Conservation (phyloP, 352 stramenopile species). For the Phytopythium kandeliae region DNA sequence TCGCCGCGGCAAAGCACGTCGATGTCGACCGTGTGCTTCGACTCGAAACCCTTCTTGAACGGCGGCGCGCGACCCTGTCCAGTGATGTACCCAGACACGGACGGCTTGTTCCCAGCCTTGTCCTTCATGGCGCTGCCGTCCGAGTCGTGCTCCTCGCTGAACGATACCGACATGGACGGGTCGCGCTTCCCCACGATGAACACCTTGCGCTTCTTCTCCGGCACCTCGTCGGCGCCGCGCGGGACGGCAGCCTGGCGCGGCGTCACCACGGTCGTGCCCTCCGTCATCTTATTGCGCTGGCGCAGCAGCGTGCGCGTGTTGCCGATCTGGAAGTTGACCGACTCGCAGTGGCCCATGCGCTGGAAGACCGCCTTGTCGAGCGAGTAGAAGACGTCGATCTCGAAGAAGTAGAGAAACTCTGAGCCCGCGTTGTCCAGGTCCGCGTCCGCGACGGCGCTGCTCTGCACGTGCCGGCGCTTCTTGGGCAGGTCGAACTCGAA, state of each 20-base stretch:
- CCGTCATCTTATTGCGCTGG: conserved; percentile 75
- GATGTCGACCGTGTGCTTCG: conserved; percentile 24
- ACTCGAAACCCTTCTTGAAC: conserved; percentile 20
- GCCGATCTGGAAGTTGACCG: conserved; percentile 82
- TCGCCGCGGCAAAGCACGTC: conserved; percentile 39
- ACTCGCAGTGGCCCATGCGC: conserved; percentile 59
- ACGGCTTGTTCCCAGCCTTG: conserved; percentile 1
- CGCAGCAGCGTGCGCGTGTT: conserved; percentile 82
- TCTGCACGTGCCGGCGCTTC: conserved; percentile 72
- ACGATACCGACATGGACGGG: conserved; percentile 23
- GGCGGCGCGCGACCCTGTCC: conserved; percentile 28
- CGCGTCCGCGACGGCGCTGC: conserved; percentile 9
- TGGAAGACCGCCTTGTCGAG: conserved; percentile 52
- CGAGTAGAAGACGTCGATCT: conserved; percentile 80
- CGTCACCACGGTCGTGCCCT: conserved; percentile 24
- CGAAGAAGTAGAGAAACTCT: conserved; percentile 85
- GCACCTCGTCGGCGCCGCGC: conserved; percentile 39
- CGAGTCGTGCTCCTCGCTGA: conserved; percentile 23
- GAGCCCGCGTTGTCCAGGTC: conserved; percentile 36
- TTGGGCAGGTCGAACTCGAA: conserved; percentile 87
- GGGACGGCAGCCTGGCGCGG: conserved; percentile 38
- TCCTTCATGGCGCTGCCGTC: background rate
- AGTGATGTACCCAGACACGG: conserved; percentile 21
- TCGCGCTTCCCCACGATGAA: conserved; percentile 33
- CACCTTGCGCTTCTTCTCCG: conserved; percentile 82